These are phyloP conservation scores for Logfia minima DNA, from an alignment of 129 eudicot genomes.

Conservation along the genomic window DNA sequence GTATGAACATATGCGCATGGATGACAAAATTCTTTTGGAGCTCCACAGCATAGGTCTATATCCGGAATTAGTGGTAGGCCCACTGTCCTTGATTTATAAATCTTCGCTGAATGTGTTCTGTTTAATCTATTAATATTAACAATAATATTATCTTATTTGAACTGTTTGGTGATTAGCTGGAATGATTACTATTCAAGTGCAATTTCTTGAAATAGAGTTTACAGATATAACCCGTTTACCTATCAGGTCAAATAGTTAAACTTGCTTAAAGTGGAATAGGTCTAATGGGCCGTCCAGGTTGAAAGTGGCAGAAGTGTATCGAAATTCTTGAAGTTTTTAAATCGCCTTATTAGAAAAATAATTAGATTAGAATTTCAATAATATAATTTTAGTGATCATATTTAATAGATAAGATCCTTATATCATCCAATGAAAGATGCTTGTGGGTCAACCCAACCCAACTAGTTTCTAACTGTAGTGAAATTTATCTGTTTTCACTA, in stretches of 20 bases:
- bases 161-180: slow-evolving; percentile 3
- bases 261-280: background rate
- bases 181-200: background rate
- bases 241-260: background rate
- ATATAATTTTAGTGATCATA: background rate
- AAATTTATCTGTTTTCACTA: background rate
- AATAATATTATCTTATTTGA: background rate
- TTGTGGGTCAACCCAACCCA: background rate
- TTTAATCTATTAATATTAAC: background rate
- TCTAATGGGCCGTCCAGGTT: no score
- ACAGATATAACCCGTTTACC: background rate
- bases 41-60: slow-evolving; percentile 73
- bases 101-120: background rate
- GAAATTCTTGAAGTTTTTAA: background rate
- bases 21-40: slow-evolving; percentile 70
- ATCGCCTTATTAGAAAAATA: background rate
- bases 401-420: background rate
- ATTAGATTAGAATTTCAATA: background rate
- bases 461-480: background rate
- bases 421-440: background rate
- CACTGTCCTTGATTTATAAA: slow-evolving; percentile 15
- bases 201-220: background rate
- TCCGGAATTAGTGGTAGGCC: slow-evolving; percentile 76
- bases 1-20: slow-evolving; percentile 60
- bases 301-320: background rate